A percentile compares a stretch with the other conserved stretches of the same genome.
Evolutionary conservation across 371 early-diverging fungal species (phyloP).

Genomic region (Mortierella sp.): DNA sequence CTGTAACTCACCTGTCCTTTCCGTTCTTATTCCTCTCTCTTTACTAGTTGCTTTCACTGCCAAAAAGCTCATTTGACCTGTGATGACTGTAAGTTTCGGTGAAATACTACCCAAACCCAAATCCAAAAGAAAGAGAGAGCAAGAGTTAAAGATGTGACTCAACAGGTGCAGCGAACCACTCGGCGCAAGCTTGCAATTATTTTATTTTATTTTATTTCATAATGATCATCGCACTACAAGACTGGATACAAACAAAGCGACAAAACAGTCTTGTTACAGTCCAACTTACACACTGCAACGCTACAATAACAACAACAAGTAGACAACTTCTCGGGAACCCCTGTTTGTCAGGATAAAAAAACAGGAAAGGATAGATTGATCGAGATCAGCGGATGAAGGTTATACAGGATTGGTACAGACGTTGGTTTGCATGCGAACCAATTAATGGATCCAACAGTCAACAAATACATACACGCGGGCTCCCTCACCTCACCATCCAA

Average conservation of each 20-base stretch:
- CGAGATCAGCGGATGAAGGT: background rate
- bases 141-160: conserved; percentile 20
- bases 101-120: background rate
- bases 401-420: background rate
- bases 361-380: background rate
- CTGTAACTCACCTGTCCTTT: background rate
- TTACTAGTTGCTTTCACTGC: conserved; percentile 63
- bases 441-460: background rate
- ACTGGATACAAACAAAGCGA: background rate
- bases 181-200: background rate
- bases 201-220: background rate
- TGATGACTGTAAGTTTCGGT: conserved; percentile 68
- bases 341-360: background rate
- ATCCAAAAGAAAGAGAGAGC: background rate
- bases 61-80: conserved; percentile 75
- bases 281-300: background rate
- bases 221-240: background rate
- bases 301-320: background rate
- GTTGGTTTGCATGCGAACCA: background rate
- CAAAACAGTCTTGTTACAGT: background rate
- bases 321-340: background rate
- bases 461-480: conserved; percentile 9
- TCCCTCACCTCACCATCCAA: background rate
- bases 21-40: background rate
- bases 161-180: background rate